Evolutionary conservation across 192 early-diverging fungal genomes (phyloP).

Genomic region (Oehlia diaphana): DNA sequence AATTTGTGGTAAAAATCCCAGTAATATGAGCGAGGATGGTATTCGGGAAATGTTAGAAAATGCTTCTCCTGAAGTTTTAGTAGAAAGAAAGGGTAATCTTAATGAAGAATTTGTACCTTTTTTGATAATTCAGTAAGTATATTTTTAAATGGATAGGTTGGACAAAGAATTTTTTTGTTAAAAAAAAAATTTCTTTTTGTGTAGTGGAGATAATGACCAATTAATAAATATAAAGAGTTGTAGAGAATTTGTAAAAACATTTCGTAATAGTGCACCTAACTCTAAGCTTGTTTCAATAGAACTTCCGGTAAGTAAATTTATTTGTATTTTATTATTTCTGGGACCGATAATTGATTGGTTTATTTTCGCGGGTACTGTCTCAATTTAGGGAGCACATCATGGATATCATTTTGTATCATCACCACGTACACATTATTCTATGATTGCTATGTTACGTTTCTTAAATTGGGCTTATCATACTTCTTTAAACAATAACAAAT

Average conservation of each 20-base stretch:
- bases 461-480: slow-evolving; percentile 5
- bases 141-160: neutral
- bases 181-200: neutral
- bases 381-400: slow-evolving; percentile 32
- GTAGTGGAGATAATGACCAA: slow-evolving; percentile 39
- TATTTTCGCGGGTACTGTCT: neutral
- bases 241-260: slow-evolving; percentile 37
- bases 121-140: slow-evolving; percentile 43
- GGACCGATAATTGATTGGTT: no score
- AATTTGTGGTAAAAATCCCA: slow-evolving; percentile 29
- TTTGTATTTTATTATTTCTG: neutral
- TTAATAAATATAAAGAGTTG: slow-evolving; percentile 32
- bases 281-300: neutral
- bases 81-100: neutral
- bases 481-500: neutral
- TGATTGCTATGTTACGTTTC: slow-evolving; percentile 30
- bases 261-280: slow-evolving; percentile 29
- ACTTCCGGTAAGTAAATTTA: neutral
- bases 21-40: slow-evolving; percentile 41
- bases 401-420: slow-evolving; percentile 40
- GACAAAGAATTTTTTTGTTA: neutral
- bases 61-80: slow-evolving; percentile 28
- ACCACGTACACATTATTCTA: slow-evolving; percentile 36
- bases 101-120: slow-evolving; percentile 33
- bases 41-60: slow-evolving; percentile 43